phyloP scores from a whole-genome alignment of 169 alveolate genomes.

The Cryptosporidium xiaoi region DNA sequence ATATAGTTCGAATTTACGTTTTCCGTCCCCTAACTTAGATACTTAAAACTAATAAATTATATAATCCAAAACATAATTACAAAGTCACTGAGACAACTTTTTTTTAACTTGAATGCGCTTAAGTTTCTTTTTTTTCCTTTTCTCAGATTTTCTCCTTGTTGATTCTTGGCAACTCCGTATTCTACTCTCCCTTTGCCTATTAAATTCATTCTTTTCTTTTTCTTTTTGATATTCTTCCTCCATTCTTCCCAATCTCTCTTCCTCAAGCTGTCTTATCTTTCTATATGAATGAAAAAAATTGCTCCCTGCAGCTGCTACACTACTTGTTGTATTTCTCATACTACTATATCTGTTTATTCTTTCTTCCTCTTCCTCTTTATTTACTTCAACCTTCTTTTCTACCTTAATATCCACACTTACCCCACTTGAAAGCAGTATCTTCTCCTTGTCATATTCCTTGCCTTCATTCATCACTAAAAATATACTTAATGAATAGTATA shows the following conservation, averaged over 20 bases:
- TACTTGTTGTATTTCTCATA: slow-evolving; percentile 76
- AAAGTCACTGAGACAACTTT: neutral
- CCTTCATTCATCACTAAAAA: neutral
- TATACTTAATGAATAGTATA: no score
- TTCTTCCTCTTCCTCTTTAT: slow-evolving; percentile 26
- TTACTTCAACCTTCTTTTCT: neutral
- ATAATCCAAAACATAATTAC: no score
- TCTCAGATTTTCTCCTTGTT: slow-evolving; percentile 45
- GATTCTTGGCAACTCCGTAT: slow-evolving; percentile 20
- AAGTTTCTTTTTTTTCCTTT: slow-evolving; percentile 43
- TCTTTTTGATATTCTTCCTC: slow-evolving; percentile 75
- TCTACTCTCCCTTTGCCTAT: slow-evolving; percentile 29
- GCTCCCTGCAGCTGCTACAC: slow-evolving; percentile 80
- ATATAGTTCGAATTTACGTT: no score
- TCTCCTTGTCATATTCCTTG: neutral
- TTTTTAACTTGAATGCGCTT: neutral
- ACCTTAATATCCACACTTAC: slow-evolving; percentile 11
- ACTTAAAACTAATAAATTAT: no score
- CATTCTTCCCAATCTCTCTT: slow-evolving; percentile 76
- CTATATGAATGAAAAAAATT: slow-evolving; percentile 78
- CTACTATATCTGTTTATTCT: slow-evolving; percentile 42
- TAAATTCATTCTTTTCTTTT: slow-evolving; percentile 62
- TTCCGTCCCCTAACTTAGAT: no score
- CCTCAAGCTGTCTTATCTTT: slow-evolving; percentile 57
- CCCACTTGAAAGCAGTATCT: slow-evolving; percentile 26